Evolutionary conservation across 331 rosid genomes (phyloP).

Genomic region (Rhamnella rubrinervis): DNA sequence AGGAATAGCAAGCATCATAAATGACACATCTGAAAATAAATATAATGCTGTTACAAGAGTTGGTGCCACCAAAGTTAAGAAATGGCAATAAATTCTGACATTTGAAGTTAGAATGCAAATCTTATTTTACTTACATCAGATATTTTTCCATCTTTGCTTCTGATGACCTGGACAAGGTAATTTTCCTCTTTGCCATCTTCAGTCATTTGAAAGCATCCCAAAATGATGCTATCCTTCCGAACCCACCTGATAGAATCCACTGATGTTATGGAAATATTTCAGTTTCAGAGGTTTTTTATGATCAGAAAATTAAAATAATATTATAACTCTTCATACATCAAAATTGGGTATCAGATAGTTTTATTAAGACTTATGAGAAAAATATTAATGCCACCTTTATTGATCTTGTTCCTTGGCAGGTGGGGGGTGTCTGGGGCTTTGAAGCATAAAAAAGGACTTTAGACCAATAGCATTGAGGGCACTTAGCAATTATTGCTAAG

Average conservation of each 20-base stretch:
- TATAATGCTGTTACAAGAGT: no score
- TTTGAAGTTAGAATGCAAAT: constrained; percentile 3
- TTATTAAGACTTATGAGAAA: no score
- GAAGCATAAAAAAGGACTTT: background rate
- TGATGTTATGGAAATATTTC: constrained; percentile 40
- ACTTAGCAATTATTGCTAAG: no score
- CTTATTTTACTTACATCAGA: constrained; percentile 53
- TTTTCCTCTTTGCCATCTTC: constrained; percentile 71
- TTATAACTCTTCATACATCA: background rate
- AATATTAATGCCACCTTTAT: background rate
- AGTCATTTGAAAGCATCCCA: constrained; percentile 83
- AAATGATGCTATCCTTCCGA: constrained; percentile 73
- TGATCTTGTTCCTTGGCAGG: background rate
- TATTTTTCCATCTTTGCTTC: constrained; percentile 62
- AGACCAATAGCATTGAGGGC: background rate
- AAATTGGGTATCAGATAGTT: background rate
- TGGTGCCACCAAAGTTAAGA: background rate
- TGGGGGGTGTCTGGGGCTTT: no score
- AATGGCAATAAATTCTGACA: background rate
- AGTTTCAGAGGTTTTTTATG: constrained; percentile 26
- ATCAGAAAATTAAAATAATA: constrained; percentile 5
- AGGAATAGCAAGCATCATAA: no score
- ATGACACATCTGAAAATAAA: no score
- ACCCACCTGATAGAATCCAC: constrained; percentile 92
- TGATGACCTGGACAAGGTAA: constrained; percentile 77